These are phyloP conservation scores for Dalbergia cochinchinensis DNA, from an alignment of 306 rosid species.

Conservation along the genomic window DNA sequence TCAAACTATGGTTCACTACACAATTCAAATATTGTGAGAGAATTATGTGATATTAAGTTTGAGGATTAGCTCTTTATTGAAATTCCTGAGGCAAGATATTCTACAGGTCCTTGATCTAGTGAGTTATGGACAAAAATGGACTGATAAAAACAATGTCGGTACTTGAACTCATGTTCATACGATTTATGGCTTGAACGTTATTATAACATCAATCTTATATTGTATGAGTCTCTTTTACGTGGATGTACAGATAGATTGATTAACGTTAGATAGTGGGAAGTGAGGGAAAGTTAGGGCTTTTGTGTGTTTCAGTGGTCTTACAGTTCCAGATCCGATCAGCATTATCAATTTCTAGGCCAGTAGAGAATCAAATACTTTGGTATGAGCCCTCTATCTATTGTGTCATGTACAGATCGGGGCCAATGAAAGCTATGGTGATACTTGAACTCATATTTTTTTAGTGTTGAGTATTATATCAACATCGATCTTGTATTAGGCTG, in stretches of 20 bases:
- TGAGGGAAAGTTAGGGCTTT: conserved; percentile 7
- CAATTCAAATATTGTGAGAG: neutral
- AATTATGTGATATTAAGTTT: neutral
- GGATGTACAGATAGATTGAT: neutral
- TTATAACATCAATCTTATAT: neutral
- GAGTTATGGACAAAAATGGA: conserved; percentile 15
- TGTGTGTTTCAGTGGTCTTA: conserved; percentile 7
- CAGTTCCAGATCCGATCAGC: conserved; percentile 1
- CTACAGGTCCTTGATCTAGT: neutral
- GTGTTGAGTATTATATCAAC: conserved; percentile 22
- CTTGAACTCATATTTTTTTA: neutral
- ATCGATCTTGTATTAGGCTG: conserved; percentile 17
- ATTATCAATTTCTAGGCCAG: neutral
- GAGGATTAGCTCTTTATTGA: neutral
- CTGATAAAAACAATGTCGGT: conserved; percentile 18
- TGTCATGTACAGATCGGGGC: neutral
- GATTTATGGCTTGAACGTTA: neutral
- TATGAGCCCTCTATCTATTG: neutral
- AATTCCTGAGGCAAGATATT: conserved; percentile 23
- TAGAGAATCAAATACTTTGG: neutral
- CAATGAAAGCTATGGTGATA: conserved; percentile 10
- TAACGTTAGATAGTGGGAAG: neutral
- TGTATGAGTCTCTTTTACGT: conserved; percentile 28
- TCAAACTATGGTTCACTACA: neutral
- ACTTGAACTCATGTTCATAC: neutral